These are phyloP conservation scores for Articulospora tetracladia DNA, from an alignment of 495 filamentous ascomycete species.

Conservation along the genomic window DNA sequence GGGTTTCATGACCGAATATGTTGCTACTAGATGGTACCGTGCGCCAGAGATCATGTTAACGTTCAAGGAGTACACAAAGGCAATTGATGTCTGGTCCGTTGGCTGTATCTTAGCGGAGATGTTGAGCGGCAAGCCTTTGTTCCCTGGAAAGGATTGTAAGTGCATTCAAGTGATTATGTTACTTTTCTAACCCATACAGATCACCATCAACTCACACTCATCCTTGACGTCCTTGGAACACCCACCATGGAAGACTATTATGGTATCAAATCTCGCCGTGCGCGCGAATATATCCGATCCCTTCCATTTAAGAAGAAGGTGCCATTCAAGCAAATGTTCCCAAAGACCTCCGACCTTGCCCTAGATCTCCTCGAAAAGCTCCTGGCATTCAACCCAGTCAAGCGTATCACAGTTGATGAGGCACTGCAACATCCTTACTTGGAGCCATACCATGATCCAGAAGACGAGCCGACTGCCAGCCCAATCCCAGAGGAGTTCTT, in stretches of 20 bases:
- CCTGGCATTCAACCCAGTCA: conserved; percentile 96
- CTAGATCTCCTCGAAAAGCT: conserved; percentile 94
- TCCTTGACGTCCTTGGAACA: conserved; percentile 95
- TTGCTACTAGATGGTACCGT: conserved; percentile 98
- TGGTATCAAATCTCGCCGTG: conserved; percentile 97
- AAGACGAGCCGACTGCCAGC: conserved; percentile 94
- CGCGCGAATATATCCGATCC: conserved; percentile 97
- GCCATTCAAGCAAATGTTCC: conserved; percentile 94
- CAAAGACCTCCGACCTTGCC: conserved; percentile 90
- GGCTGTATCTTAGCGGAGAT: conserved; percentile 99
- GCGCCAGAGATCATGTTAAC: conserved; percentile 99
- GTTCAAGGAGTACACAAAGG: conserved; percentile 99
- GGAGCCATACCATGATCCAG: conserved; percentile 97
- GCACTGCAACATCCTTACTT: conserved; percentile 97
- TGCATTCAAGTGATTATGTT: conserved; percentile 16
- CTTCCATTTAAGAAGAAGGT: conserved; percentile 99
- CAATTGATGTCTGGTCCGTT: conserved; percentile 99
- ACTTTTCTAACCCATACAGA: conserved; percentile 50
- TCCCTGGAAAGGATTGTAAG: conserved; percentile 98
- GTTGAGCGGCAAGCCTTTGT: conserved; percentile 97
- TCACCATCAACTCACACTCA: conserved; percentile 97
- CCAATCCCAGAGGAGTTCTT: conserved; percentile 99
- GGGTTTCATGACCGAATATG: conserved; percentile 99
- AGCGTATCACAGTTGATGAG: conserved; percentile 97
- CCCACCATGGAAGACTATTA: conserved; percentile 99